Evolutionary conservation across 1,284 basidiomycete species (phyloP).

Genomic region (Fomitiporia mediterranea): DNA sequence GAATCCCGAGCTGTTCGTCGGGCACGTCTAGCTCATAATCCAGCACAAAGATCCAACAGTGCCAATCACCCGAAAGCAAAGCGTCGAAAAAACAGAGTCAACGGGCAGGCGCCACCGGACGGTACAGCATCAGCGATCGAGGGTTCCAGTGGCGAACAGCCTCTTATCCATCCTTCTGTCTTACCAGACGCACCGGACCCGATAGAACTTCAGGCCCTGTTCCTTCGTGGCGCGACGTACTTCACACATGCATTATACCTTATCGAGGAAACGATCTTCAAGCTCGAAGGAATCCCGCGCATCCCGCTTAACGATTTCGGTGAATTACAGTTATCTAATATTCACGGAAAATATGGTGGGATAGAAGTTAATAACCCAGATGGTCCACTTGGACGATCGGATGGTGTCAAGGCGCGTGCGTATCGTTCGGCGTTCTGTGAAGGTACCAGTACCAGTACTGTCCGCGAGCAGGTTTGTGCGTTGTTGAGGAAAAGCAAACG

Average conservation of each 20-base stretch:
- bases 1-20: constrained; percentile 67
- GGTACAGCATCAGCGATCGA: constrained; percentile 51
- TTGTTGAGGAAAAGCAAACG: constrained; percentile 67
- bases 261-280: constrained; percentile 64
- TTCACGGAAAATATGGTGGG: constrained; percentile 69
- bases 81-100: constrained; percentile 40
- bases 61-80: constrained; percentile 41
- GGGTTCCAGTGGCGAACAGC: constrained; percentile 46
- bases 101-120: constrained; percentile 58
- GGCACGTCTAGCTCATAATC: constrained; percentile 49
- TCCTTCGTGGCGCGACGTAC: constrained; percentile 73
- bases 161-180: constrained; percentile 58
- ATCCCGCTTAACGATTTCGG: constrained; percentile 52
- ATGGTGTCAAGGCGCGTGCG: constrained; percentile 54
- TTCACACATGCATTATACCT: constrained; percentile 69
- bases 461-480: constrained; percentile 53
- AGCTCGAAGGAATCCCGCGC: constrained; percentile 62
- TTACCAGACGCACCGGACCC: constrained; percentile 72
- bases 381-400: constrained; percentile 59
- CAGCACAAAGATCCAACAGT: constrained; percentile 32
- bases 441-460: no score
- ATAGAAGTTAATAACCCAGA: constrained; percentile 72
- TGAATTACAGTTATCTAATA: constrained; percentile 67
- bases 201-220: constrained; percentile 76
- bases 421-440: constrained; percentile 57